Percentiles rank a stretch among this genome's conserved stretches.
Evolutionary conservation across 2,329 filamentous ascomycete genomes (phyloP).

Genomic region (Fusarium sp.): DNA sequence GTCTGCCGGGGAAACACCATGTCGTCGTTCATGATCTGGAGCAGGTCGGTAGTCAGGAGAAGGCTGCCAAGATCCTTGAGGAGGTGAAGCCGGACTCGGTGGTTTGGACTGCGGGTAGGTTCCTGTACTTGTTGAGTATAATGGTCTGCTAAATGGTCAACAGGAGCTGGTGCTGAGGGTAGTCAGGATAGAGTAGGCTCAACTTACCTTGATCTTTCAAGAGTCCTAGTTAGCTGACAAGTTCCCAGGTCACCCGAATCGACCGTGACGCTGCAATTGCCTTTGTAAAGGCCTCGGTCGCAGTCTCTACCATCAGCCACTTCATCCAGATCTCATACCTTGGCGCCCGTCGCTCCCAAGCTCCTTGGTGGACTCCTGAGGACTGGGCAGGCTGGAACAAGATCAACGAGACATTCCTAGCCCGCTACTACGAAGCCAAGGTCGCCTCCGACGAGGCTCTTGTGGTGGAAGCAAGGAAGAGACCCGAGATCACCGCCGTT

Average conservation of each 20-base stretch:
- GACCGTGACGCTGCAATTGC: conserved; percentile 43
- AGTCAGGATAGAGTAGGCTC: conserved; percentile 53
- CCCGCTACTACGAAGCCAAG: conserved; percentile 67
- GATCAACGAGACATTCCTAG: conserved; percentile 54
- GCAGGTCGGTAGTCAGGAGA: conserved; percentile 71
- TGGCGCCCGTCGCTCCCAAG: conserved; percentile 58
- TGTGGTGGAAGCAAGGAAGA: conserved; percentile 55
- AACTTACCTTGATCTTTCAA: background rate
- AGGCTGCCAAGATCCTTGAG: conserved; percentile 64
- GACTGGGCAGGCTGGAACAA: conserved; percentile 56
- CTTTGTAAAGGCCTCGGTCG: conserved; percentile 40
- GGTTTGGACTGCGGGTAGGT: conserved; percentile 68
- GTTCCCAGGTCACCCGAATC: conserved; percentile 38
- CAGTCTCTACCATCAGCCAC: conserved; percentile 56
- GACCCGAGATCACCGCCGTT: conserved; percentile 56
- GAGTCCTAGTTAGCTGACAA: conserved; percentile 12
- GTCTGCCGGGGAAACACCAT: conserved; percentile 68
- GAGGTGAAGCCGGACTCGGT: conserved; percentile 70
- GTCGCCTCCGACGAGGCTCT: conserved; percentile 66
- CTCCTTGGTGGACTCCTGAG: conserved; percentile 63
- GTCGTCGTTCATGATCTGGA: conserved; percentile 76
- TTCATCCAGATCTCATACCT: conserved; percentile 72
- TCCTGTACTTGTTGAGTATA: background rate
- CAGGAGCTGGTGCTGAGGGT: conserved; percentile 47
- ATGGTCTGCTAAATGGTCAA: conserved; percentile 11